Percentiles rank a stretch among this genome's conserved stretches.
These are phyloP conservation scores for Emericellopsis atlantica DNA, from an alignment of 2,329 filamentous ascomycete species.

Conservation along the genomic window DNA sequence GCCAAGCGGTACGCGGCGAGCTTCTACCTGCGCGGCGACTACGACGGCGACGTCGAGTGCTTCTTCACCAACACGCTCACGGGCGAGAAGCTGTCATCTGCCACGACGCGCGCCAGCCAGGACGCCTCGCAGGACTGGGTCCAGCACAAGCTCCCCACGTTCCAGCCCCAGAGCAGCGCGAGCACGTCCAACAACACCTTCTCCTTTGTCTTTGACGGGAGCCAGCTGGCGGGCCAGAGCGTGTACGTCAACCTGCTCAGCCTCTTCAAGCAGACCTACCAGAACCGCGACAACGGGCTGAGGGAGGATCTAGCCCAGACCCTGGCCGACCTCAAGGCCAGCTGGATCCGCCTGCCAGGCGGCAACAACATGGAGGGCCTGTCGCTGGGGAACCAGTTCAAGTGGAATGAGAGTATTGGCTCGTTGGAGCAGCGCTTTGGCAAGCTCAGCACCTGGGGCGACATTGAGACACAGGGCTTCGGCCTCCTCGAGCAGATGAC, in stretches of 20 bases:
- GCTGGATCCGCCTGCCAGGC: conserved; percentile 1
- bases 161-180: no score
- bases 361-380: conserved; percentile 4
- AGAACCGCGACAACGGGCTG: conserved; percentile 3
- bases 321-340: conserved; percentile 1
- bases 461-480: conserved; percentile 30
- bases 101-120: no score
- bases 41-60: not conserved
- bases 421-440: conserved; percentile 18
- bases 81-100: no score
- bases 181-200: no score
- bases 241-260: conserved; percentile 2
- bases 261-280: conserved; percentile 1
- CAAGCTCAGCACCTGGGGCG: conserved; percentile 27
- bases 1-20: not conserved
- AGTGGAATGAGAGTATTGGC: conserved; percentile 27
- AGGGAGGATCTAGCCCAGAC: conserved; percentile 1
- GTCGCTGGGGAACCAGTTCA: conserved; percentile 7
- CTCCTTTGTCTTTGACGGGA: no score
- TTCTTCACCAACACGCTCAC: no score
- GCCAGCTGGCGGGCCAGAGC: not conserved
- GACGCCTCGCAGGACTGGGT: no score
- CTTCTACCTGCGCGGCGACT: not conserved
- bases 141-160: no score
- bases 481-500: conserved; percentile 36